Evolutionary conservation across 495 filamentous ascomycete genomes (phyloP).

Genomic region (Xylaria telfairii): DNA sequence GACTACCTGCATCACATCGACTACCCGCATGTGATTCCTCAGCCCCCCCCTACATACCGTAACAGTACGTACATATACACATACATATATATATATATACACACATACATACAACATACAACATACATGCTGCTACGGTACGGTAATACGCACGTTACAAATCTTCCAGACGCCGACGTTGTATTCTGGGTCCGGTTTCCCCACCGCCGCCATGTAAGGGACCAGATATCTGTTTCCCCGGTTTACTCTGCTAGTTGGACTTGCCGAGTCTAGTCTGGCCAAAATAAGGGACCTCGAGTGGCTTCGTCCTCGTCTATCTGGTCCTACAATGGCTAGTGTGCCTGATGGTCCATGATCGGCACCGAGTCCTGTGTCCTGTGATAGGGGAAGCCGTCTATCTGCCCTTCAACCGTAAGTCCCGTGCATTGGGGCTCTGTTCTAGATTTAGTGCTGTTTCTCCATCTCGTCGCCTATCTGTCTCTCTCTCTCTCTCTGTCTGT

Average conservation of each 20-base stretch:
- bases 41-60: too few species aligned
- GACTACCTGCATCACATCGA: conserved; percentile 5
- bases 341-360: background rate
- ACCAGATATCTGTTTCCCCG: conserved; percentile 15
- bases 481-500: too few species aligned
- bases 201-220: conserved; percentile 17
- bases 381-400: background rate
- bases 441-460: background rate
- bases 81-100: background rate
- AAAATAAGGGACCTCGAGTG: background rate
- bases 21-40: conserved; percentile 11
- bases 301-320: conserved; percentile 16
- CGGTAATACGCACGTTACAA: background rate
- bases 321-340: conserved; percentile 15
- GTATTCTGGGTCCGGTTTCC: conserved; percentile 6
- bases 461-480: background rate
- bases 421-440: conserved; percentile 10
- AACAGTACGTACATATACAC: background rate
- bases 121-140: background rate
- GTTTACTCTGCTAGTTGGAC: background rate
- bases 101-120: background rate
- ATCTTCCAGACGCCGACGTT: conserved; percentile 7
- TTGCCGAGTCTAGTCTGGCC: background rate
- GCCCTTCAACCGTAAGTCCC: background rate
- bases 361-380: background rate